These are phyloP conservation scores for Septoria petroselini DNA, from an alignment of 2,329 filamentous ascomycete genomes.

Conservation along the genomic window DNA sequence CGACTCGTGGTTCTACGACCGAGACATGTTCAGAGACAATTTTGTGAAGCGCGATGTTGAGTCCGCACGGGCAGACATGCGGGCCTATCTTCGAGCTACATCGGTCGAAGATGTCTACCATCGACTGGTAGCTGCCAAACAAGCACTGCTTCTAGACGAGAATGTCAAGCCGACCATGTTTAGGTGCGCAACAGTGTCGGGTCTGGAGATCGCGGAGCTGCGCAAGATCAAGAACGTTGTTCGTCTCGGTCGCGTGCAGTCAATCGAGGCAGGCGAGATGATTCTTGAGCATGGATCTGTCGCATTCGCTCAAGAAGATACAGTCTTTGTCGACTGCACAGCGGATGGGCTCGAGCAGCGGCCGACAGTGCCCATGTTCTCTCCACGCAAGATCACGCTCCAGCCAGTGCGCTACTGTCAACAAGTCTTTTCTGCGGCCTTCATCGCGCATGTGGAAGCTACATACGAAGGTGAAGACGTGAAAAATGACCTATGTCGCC, in stretches of 20 bases:
- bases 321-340: slow-evolving; percentile 24
- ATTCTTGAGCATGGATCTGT: slow-evolving; percentile 14
- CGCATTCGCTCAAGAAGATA: slow-evolving; percentile 12
- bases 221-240: slow-evolving; percentile 19
- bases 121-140: slow-evolving; percentile 7
- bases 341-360: slow-evolving; percentile 18
- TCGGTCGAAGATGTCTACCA: slow-evolving; percentile 17
- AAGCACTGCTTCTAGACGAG: slow-evolving; percentile 9
- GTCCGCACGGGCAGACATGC: no score
- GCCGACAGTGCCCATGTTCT: slow-evolving; percentile 18
- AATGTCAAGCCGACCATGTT: slow-evolving; percentile 21
- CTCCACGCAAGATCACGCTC: slow-evolving; percentile 16
- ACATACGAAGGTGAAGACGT: slow-evolving; percentile 12
- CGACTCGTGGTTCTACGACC: slow-evolving; percentile 21
- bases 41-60: neutral
- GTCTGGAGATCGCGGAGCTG: slow-evolving; percentile 20
- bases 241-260: slow-evolving; percentile 17
- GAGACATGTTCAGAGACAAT: slow-evolving; percentile 12
- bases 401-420: slow-evolving; percentile 26
- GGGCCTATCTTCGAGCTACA: slow-evolving; percentile 16
- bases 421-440: slow-evolving; percentile 26
- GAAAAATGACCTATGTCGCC: slow-evolving; percentile 21
- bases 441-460: slow-evolving; percentile 25
- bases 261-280: slow-evolving; percentile 13
- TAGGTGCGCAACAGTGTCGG: slow-evolving; percentile 22